These are phyloP conservation scores for Fistulinella prunicolor DNA, from an alignment of 768 basidiomycete genomes.

Conservation along the genomic window DNA sequence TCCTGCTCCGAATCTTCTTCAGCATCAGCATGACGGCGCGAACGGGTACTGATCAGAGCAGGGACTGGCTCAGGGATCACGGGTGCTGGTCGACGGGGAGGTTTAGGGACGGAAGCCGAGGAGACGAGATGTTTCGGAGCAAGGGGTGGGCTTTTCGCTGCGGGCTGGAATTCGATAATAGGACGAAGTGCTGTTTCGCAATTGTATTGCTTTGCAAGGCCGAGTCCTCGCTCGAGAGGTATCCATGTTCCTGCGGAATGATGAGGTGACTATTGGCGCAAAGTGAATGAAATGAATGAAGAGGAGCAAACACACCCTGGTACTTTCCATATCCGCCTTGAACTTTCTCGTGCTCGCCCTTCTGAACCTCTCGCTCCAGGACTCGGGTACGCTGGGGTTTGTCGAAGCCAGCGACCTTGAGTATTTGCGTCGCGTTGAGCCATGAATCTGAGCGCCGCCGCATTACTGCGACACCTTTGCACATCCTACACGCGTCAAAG, in stretches of 20 bases:
- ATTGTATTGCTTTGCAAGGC: conserved; percentile 87
- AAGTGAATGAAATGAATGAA: conserved; percentile 5
- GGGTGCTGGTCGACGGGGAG: conserved; percentile 25
- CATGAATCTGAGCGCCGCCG: conserved; percentile 93
- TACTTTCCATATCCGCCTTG: conserved; percentile 99
- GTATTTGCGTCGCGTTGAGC: conserved; percentile 98
- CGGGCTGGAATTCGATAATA: conserved; percentile 91
- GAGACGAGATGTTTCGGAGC: conserved; percentile 96
- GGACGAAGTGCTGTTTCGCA: conserved; percentile 85
- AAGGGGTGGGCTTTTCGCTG: conserved; percentile 86
- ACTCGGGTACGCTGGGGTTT: conserved; percentile 98
- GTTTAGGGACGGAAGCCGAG: conserved; percentile 42
- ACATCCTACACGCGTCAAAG: conserved; percentile 68
- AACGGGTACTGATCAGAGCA: conserved; percentile 48
- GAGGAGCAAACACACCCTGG: conserved; percentile 66
- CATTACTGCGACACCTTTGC: conserved; percentile 96
- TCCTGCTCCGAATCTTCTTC: conserved; percentile 65
- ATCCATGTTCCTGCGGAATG: conserved; percentile 90
- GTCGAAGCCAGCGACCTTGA: conserved; percentile 99
- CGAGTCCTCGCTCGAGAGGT: conserved; percentile 86
- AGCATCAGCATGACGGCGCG: conserved; percentile 47
- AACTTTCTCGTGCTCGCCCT: conserved; percentile 98
- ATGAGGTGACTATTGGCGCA: not conserved
- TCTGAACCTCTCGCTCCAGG: conserved; percentile 96
- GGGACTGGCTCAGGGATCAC: conserved; percentile 15